These are phyloP conservation scores for Mycosarcoma maydis DNA, from an alignment of 1,284 basidiomycete species.

Conservation along the genomic window DNA sequence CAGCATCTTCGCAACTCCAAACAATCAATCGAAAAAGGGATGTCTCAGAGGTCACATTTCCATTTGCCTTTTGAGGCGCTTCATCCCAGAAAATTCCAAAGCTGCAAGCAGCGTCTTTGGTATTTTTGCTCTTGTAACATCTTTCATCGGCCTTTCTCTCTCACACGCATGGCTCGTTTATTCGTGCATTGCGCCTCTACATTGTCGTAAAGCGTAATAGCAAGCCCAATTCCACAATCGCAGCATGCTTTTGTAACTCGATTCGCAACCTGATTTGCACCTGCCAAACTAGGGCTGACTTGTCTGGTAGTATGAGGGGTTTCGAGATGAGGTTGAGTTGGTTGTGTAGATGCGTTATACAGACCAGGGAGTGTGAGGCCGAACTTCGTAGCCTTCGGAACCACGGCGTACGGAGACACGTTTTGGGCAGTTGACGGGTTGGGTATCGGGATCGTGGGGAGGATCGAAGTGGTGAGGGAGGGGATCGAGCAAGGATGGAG, in stretches of 20 bases:
- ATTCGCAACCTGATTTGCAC: conserved; percentile 14
- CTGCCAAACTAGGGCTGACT: not conserved
- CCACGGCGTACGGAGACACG: conserved; percentile 26
- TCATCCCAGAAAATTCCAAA: conserved; percentile 6
- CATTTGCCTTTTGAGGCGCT: not conserved
- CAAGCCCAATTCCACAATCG: too few relatives aligned
- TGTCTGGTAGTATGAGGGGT: not conserved
- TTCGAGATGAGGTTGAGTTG: not conserved
- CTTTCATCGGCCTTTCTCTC: conserved; percentile 5
- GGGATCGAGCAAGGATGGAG: too few relatives aligned
- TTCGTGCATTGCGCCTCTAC: not conserved
- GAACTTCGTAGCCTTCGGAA: conserved; percentile 50
- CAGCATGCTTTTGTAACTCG: conserved; percentile 7
- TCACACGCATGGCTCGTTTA: conserved; percentile 1
- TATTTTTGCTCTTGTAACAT: conserved; percentile 24
- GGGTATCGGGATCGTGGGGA: too few relatives aligned
- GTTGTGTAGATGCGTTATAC: not conserved
- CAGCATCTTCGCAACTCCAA: conserved; percentile 11
- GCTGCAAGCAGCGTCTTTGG: not conserved
- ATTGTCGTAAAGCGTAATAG: too few relatives aligned
- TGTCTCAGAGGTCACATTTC: not conserved
- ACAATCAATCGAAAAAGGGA: conserved; percentile 15
- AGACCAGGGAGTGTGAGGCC: conserved; percentile 1
- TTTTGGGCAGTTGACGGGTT: too few relatives aligned
- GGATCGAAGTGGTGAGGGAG: too few relatives aligned